These are phyloP conservation scores for Cenchrus fungigraminus DNA, from an alignment of 176 grass and related monocot species.

Conservation along the genomic window DNA sequence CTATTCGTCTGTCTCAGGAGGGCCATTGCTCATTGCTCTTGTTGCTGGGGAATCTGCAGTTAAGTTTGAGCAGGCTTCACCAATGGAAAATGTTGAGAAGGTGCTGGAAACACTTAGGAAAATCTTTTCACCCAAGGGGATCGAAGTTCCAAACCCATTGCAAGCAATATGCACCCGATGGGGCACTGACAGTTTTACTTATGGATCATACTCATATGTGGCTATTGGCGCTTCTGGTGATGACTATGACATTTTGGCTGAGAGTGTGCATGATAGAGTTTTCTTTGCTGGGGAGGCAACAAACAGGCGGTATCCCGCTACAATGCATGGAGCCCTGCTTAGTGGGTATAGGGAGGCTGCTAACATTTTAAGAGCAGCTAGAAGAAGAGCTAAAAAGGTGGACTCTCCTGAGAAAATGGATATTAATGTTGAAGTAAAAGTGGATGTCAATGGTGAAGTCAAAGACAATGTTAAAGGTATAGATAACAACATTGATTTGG, in stretches of 20 bases:
- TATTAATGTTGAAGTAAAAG: slow-evolving; percentile 27
- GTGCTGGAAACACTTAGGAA: slow-evolving; percentile 73
- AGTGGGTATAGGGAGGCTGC: slow-evolving; percentile 95
- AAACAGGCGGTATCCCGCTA: slow-evolving; percentile 90
- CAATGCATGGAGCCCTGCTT: slow-evolving; percentile 97
- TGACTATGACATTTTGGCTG: slow-evolving; percentile 95
- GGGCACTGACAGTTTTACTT: slow-evolving; percentile 85
- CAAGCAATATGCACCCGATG: slow-evolving; percentile 93
- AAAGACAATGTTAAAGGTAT: slow-evolving; percentile 45
- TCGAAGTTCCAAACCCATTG: slow-evolving; percentile 81
- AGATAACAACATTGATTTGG: slow-evolving; percentile 53
- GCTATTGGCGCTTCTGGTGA: slow-evolving; percentile 88
- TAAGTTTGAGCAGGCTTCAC: slow-evolving; percentile 74
- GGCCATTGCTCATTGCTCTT: slow-evolving; percentile 87
- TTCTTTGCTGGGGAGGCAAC: slow-evolving; percentile 99
- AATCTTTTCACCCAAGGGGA: slow-evolving; percentile 90
- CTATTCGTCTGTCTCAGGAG: slow-evolving; percentile 93
- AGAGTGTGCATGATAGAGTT: slow-evolving; percentile 77
- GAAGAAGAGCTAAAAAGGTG: slow-evolving; percentile 58
- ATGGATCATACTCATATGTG: slow-evolving; percentile 95
- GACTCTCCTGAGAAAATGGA: slow-evolving; percentile 27
- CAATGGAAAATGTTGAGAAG: slow-evolving; percentile 66
- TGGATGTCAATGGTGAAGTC: slow-evolving; percentile 27
- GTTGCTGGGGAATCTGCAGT: slow-evolving; percentile 95
- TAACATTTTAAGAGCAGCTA: slow-evolving; percentile 80